Evolutionary conservation across 176 grass and related monocot genomes (phyloP).

Genomic region (Cenchrus americanus): DNA sequence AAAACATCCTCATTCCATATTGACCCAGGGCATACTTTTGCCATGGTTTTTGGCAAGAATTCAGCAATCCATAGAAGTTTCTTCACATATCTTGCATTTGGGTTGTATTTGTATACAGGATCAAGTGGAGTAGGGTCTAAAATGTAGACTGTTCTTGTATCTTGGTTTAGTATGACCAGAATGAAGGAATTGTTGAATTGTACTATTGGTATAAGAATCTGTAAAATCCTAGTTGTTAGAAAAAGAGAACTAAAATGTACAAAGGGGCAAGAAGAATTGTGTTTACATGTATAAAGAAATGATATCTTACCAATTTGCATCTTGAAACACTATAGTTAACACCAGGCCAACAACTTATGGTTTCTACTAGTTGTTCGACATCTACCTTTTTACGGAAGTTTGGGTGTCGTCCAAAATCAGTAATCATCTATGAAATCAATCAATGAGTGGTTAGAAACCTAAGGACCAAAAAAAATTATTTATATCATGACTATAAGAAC

Average conservation of each 20-base stretch:
- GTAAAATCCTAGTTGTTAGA: background rate
- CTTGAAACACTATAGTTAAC: too few species aligned
- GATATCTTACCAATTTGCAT: background rate
- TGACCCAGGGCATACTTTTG: background rate
- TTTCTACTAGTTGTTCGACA: background rate
- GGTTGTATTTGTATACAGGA: background rate
- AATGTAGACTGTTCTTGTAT: background rate
- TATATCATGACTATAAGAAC: background rate
- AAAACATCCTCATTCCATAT: background rate
- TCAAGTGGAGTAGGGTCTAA: background rate
- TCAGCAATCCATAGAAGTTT: background rate
- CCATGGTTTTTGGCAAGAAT: background rate
- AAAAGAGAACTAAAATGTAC: too few species aligned
- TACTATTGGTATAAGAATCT: background rate
- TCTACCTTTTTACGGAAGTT: background rate
- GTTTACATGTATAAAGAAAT: background rate
- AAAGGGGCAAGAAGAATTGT: background rate
- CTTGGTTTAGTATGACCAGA: background rate
- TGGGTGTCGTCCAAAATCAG: background rate
- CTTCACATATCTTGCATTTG: background rate
- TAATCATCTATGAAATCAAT: background rate
- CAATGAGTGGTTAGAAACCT: background rate
- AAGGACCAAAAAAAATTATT: background rate
- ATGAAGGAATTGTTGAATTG: background rate
- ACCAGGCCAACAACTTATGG: background rate